Percentiles rank a stretch among this genome's conserved stretches.
Evolutionary conservation across 768 basidiomycete species (phyloP).

Genomic region (Tylopilus sp.): DNA sequence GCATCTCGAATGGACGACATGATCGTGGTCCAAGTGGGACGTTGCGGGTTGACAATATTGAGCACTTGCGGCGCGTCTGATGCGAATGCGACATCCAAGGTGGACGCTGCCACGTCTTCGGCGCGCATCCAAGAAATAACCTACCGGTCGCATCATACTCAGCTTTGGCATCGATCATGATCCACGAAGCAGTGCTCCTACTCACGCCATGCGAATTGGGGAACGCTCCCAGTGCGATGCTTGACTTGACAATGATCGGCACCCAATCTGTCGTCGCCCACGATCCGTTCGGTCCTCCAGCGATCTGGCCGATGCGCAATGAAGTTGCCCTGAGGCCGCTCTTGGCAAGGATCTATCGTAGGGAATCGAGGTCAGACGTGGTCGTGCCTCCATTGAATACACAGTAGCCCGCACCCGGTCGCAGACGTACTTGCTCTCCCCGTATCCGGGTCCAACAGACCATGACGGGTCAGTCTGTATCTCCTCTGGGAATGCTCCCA

Average conservation of each 20-base stretch:
- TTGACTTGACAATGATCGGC: not conserved
- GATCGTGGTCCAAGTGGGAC: not conserved
- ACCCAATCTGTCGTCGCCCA: not conserved
- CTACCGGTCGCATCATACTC: not conserved
- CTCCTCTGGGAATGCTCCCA: conserved; percentile 28
- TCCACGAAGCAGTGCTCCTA: not conserved
- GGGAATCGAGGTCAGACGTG: not conserved
- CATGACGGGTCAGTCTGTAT: conserved; percentile 24
- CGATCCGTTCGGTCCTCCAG: not conserved
- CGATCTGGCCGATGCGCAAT: not conserved
- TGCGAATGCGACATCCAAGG: not conserved
- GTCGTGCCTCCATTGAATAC: too few relatives aligned
- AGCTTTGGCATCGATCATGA: too few relatives aligned
- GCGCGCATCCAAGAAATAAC: not conserved
- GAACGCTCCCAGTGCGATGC: not conserved
- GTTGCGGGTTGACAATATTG: not conserved
- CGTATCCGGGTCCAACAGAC: conserved; percentile 36
- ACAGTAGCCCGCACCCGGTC: conserved; percentile 29
- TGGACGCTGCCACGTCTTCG: not conserved
- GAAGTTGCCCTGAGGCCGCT: not conserved
- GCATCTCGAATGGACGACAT: not conserved
- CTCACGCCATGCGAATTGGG: not conserved
- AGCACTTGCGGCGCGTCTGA: not conserved
- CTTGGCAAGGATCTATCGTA: not conserved
- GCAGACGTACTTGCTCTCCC: conserved; percentile 36